A percentile compares a stretch with the other conserved stretches of the same genome.
Conservation (phyloP, 2,329 filamentous ascomycete genomes). For the Reticulascus tulasneorum region DNA sequence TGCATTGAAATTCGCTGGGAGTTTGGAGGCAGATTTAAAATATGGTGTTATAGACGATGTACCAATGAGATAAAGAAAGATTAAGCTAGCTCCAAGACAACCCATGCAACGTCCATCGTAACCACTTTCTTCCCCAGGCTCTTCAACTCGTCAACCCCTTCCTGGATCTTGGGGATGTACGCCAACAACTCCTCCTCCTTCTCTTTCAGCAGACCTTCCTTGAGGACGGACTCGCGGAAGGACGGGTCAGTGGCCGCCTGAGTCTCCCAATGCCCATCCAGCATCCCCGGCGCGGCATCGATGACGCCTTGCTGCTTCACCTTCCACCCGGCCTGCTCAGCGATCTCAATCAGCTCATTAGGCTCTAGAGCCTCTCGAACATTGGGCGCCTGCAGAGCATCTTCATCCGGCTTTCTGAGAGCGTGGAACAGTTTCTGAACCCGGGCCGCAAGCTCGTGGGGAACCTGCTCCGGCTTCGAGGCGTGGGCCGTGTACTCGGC, state of each 20-base stretch:
- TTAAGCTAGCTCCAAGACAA: slow-evolving; percentile 3
- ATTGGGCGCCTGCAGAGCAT: slow-evolving; percentile 2
- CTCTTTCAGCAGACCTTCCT: neutral
- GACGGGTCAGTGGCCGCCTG: slow-evolving; percentile 4
- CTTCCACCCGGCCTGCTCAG: slow-evolving; percentile 6
- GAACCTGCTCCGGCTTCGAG: neutral
- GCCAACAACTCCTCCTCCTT: slow-evolving; percentile 9
- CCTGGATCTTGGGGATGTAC: neutral
- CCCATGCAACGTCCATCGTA: slow-evolving; percentile 10
- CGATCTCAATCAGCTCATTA: slow-evolving; percentile 4
- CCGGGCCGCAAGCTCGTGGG: slow-evolving; percentile 9
- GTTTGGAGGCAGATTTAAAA: too few species aligned
- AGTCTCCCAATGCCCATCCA: slow-evolving; percentile 12
- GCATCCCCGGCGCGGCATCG: slow-evolving; percentile 7
- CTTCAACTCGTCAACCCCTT: slow-evolving; percentile 1
- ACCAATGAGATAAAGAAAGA: too few species aligned
- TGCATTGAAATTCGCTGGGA: too few species aligned
- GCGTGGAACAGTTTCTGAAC: slow-evolving; percentile 4
- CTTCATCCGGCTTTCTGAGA: slow-evolving; percentile 1
- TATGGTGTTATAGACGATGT: neutral
- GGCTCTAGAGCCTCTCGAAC: slow-evolving; percentile 8
- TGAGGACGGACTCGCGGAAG: slow-evolving; percentile 3
- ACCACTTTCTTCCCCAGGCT: neutral
- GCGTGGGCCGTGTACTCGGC: slow-evolving; percentile 7
- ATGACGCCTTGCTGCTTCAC: slow-evolving; percentile 1